phyloP scores from a whole-genome alignment of 148 eudicot species.

The Rhododendron ovatum region DNA sequence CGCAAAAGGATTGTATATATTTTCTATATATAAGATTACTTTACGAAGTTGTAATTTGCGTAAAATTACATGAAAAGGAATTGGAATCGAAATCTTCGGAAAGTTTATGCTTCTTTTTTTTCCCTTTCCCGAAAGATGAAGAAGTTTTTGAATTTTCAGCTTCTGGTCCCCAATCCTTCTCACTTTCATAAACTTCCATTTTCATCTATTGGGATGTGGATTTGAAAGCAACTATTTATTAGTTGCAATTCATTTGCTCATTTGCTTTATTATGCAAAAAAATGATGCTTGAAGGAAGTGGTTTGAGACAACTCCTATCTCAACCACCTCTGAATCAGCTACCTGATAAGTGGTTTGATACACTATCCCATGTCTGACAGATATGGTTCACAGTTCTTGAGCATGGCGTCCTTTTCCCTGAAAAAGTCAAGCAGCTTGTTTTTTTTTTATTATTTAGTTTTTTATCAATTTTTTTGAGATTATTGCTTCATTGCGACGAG shows the following conservation, averaged over 20 bases:
- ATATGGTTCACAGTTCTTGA: neutral
- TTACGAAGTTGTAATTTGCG: neutral
- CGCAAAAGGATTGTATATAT: neutral
- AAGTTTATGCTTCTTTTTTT: neutral
- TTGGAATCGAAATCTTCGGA: neutral
- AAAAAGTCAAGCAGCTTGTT: too few species aligned
- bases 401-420: neutral
- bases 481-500: too few species aligned
- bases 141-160: neutral
- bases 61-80: neutral
- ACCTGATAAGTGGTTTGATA: neutral
- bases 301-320: neutral
- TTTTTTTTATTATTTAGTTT: too few species aligned
- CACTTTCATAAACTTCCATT: neutral
- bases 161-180: neutral
- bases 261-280: neutral
- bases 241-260: neutral
- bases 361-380: neutral
- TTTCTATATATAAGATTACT: neutral
- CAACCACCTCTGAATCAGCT: neutral
- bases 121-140: neutral
- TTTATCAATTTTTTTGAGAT: too few species aligned
- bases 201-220: neutral
- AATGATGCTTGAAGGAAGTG: neutral
- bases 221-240: neutral